Conservation (phyloP, 164 flowering plant species). For the Tetracentron sinense region DNA sequence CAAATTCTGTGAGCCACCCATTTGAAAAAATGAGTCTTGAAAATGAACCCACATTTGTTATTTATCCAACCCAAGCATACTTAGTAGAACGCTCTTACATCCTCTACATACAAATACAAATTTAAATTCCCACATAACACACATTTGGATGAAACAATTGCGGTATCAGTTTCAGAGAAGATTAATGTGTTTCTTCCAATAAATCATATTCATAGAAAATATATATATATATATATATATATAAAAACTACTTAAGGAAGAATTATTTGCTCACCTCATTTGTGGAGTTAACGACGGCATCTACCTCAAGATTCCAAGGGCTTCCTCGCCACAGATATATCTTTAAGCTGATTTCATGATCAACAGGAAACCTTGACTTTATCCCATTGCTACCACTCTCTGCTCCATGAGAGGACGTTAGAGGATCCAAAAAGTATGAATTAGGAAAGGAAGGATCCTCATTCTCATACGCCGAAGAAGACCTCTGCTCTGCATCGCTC, state of each 20-base stretch:
- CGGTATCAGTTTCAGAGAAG: background rate
- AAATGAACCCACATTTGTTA: too few relatives aligned
- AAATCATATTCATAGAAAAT: too few relatives aligned
- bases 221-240: too few relatives aligned
- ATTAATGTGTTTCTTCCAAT: too few relatives aligned
- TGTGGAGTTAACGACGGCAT: slow-evolving; percentile 97
- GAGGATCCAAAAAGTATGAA: slow-evolving; percentile 68
- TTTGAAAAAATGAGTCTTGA: too few relatives aligned
- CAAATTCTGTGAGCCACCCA: slow-evolving; percentile 45
- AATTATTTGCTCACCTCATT: slow-evolving; percentile 65
- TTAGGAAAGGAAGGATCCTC: slow-evolving; percentile 54
- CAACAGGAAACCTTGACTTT: slow-evolving; percentile 79
- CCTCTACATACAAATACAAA: too few relatives aligned
- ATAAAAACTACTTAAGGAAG: background rate
- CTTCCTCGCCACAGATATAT: slow-evolving; percentile 95
- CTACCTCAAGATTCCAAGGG: slow-evolving; percentile 98
- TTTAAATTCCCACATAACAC: too few relatives aligned
- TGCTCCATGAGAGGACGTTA: slow-evolving; percentile 44
- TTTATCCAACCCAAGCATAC: too few relatives aligned
- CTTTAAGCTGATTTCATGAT: slow-evolving; percentile 83
- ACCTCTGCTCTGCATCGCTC: slow-evolving; percentile 75
- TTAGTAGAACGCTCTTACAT: too few relatives aligned
- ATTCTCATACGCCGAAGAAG: slow-evolving; percentile 40
- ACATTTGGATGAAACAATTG: too few relatives aligned
- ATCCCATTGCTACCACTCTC: slow-evolving; percentile 52